These are phyloP conservation scores for Lodderomyces parapsilosis DNA, from an alignment of 1,139 yeast species.

Conservation along the genomic window DNA sequence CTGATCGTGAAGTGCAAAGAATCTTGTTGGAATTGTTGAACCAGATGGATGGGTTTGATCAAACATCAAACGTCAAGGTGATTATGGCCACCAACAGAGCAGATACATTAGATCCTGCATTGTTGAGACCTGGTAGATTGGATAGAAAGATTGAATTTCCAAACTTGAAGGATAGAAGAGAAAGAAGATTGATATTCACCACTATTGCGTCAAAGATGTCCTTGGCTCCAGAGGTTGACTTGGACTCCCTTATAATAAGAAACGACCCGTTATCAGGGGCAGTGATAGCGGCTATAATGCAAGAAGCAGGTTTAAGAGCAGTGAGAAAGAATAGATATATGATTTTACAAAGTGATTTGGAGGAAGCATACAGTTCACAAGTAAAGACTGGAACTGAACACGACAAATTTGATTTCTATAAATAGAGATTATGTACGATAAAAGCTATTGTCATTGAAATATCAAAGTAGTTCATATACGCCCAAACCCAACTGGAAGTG, in stretches of 20 bases:
- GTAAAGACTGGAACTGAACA: slow-evolving; percentile 94
- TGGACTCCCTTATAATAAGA: slow-evolving; percentile 90
- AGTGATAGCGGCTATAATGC: slow-evolving; percentile 98
- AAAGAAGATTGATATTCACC: slow-evolving; percentile 91
- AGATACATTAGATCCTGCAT: slow-evolving; percentile 95
- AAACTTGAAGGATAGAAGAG: slow-evolving; percentile 91
- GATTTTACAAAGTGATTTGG: slow-evolving; percentile 91
- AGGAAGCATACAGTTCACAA: slow-evolving; percentile 95
- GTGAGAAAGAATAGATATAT: slow-evolving; percentile 97
- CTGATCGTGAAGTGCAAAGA: slow-evolving; percentile 99
- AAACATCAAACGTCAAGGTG: slow-evolving; percentile 90
- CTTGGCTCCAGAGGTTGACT: slow-evolving; percentile 94
- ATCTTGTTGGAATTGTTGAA: slow-evolving; percentile 91
- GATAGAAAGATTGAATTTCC: slow-evolving; percentile 99
- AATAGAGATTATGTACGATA: slow-evolving; percentile 40
- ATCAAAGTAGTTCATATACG: slow-evolving; percentile 40
- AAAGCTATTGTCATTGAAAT: no score
- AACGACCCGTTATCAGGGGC: slow-evolving; percentile 98
- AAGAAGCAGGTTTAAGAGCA: slow-evolving; percentile 98
- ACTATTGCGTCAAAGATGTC: slow-evolving; percentile 98
- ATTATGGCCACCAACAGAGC: slow-evolving; percentile 99
- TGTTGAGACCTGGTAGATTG: slow-evolving; percentile 96
- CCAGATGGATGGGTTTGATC: slow-evolving; percentile 99
- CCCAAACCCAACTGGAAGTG: slow-evolving; percentile 63
- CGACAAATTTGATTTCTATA: slow-evolving; percentile 96